Evolutionary conservation across 257 asterid genomes (phyloP).

Genomic region (Nicotiana undulata): DNA sequence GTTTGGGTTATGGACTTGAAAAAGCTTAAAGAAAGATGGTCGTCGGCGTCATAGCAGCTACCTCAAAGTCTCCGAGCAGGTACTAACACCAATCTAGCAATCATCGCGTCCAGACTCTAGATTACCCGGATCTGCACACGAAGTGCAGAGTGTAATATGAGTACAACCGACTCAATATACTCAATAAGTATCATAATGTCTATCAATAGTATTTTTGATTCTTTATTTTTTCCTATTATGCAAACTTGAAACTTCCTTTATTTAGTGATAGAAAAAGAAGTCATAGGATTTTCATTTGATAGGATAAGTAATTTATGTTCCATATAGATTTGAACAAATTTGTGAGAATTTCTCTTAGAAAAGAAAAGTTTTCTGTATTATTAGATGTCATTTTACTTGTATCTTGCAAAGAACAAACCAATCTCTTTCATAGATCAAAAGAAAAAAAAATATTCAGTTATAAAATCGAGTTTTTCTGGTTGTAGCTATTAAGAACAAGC

Average conservation of each 20-base stretch:
- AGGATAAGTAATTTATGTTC: not conserved
- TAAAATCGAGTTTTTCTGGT: not conserved
- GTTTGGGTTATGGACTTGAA: constrained; percentile 45
- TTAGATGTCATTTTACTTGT: not conserved
- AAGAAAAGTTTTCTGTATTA: not conserved
- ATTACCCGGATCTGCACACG: too few species aligned
- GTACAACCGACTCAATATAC: too few species aligned
- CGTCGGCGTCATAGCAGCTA: too few species aligned
- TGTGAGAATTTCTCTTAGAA: not conserved
- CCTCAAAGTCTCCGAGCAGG: too few species aligned
- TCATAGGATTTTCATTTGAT: not conserved
- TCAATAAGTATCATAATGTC: not conserved
- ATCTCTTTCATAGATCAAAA: not conserved
- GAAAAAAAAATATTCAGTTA: too few species aligned
- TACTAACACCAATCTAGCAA: too few species aligned
- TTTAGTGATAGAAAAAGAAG: not conserved
- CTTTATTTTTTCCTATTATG: not conserved
- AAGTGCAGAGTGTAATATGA: too few species aligned
- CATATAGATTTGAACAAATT: not conserved
- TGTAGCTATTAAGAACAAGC: not conserved
- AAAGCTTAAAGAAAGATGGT: not conserved
- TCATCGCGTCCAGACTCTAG: too few species aligned
- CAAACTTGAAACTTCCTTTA: not conserved
- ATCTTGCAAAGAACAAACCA: too few species aligned
- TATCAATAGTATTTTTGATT: not conserved